These are phyloP conservation scores for Rubroboletus pulcherrimus DNA, from an alignment of 768 basidiomycete species.

Conservation along the genomic window DNA sequence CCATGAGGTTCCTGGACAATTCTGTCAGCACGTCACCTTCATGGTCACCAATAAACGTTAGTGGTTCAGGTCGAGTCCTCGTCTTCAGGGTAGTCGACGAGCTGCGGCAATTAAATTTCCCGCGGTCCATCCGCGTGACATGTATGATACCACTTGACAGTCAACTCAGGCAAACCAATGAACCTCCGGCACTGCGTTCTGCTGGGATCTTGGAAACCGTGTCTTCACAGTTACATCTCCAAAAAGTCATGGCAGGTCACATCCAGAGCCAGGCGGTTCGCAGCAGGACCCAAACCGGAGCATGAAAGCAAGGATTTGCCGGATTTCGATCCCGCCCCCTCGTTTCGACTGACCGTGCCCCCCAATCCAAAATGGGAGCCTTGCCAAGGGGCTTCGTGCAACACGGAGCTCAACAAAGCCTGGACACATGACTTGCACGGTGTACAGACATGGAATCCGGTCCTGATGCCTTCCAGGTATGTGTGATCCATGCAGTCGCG, in stretches of 20 bases:
- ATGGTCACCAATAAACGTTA: neutral
- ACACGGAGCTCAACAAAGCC: conserved; percentile 17
- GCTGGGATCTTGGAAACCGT: neutral
- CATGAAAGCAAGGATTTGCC: conserved; percentile 9
- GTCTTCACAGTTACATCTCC: neutral
- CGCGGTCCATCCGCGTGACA: neutral
- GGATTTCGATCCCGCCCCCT: conserved; percentile 19
- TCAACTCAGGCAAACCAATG: neutral
- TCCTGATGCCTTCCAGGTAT: conserved; percentile 30
- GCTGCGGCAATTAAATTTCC: neutral
- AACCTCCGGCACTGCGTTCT: neutral
- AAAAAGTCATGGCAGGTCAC: neutral
- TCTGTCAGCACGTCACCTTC: neutral
- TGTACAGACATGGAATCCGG: conserved; percentile 42
- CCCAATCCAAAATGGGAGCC: conserved; percentile 43
- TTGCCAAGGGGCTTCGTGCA: conserved; percentile 35
- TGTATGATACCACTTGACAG: neutral
- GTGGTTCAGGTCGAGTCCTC: neutral
- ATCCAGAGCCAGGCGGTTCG: conserved; percentile 1
- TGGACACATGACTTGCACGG: conserved; percentile 34
- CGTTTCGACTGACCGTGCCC: conserved; percentile 35
- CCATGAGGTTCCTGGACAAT: neutral
- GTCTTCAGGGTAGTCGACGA: neutral
- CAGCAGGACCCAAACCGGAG: neutral
- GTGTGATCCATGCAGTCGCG: conserved; percentile 8